Conservation (phyloP, 2,329 filamentous ascomycete genomes). For the Exserohilum rostratum region DNA sequence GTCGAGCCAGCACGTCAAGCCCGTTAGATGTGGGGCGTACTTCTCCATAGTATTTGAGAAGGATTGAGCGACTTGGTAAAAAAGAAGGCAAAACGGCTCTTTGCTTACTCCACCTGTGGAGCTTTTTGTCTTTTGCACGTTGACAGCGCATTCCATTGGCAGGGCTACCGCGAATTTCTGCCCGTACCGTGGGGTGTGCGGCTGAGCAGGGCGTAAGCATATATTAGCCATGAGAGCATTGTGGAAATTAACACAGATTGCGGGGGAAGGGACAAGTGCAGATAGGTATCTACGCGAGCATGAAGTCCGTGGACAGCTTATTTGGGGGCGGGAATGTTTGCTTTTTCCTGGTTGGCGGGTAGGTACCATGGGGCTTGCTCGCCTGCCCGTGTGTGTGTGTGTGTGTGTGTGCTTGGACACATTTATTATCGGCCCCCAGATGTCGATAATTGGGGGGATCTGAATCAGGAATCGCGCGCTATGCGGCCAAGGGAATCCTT, state of each 20-base stretch:
- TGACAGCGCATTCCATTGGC: neutral
- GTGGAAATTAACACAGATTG: constrained; percentile 1
- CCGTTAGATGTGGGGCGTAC: neutral
- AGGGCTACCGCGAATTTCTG: neutral
- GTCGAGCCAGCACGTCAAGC: neutral
- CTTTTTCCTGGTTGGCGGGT: too few relatives aligned
- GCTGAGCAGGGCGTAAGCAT: neutral
- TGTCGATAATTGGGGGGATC: too few relatives aligned
- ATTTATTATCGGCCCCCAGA: too few relatives aligned
- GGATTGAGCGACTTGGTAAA: constrained; percentile 2
- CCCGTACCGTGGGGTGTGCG: neutral
- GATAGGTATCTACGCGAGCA: neutral
- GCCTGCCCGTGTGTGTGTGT: too few relatives aligned
- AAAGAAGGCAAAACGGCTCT: neutral
- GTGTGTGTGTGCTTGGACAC: too few relatives aligned
- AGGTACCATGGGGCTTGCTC: too few relatives aligned
- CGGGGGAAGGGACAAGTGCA: neutral
- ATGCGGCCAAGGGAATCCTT: too few relatives aligned
- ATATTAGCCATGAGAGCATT: constrained; percentile 2
- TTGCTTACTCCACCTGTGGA: neutral
- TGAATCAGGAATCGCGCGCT: too few relatives aligned
- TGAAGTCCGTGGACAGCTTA: too few relatives aligned
- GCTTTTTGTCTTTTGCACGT: neutral
- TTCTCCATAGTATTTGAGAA: constrained; percentile 1
- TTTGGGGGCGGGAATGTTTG: too few relatives aligned